Base-by-base conservation (phyloP, 2,329 filamentous ascomycete species). In the Neospermospora avenae region DNA sequence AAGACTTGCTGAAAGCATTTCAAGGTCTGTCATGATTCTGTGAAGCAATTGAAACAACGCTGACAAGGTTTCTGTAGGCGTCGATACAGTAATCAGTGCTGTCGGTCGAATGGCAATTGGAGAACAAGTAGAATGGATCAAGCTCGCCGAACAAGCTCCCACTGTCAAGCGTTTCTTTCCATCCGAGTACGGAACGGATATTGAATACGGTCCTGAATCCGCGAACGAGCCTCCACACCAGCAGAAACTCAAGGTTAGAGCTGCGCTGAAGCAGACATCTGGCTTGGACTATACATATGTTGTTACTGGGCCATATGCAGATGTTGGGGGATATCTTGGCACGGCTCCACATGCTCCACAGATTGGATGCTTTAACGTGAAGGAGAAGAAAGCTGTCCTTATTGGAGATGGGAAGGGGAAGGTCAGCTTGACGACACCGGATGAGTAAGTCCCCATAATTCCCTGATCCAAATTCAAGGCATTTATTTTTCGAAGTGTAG, bases 221-320 rank as follows among this genome's bases (percentile, higher is more conserved):
- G 77, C 78, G 2, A 66, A 74, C 8, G 88, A 91, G 73, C 83
- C 80, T 68, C 85, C 88, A 2, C 88, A 91, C 69, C 87, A 90
- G 74, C 74, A 79, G 58, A 91, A 91, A 72, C 78, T 90, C 56
- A 83, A 84, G 68, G 84, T 90, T n/a, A 80, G 88, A 60, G 82
- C 80, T 58, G 81, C 81, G 31, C 77, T 89, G 34, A 77, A 79
- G 49, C 80, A 81, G 37, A 68, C 81, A 14, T 77, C 78, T 65
- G 74, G 78, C 7, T 70, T 90, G 25, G 78, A 83, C 53, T 79
- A 86, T 58, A 89, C 87, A 0, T 90, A 86, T 69, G 75, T 90
- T 0, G 87, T 90, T 4, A 89, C 87, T 0, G 87, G 87, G 0
- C 87, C 87, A 0, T 90, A 87, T 82, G 31, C 87, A 89, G 62